Evolutionary conservation across 768 basidiomycete genomes (phyloP).

Genomic region (Dacryopinax spathularia): DNA sequence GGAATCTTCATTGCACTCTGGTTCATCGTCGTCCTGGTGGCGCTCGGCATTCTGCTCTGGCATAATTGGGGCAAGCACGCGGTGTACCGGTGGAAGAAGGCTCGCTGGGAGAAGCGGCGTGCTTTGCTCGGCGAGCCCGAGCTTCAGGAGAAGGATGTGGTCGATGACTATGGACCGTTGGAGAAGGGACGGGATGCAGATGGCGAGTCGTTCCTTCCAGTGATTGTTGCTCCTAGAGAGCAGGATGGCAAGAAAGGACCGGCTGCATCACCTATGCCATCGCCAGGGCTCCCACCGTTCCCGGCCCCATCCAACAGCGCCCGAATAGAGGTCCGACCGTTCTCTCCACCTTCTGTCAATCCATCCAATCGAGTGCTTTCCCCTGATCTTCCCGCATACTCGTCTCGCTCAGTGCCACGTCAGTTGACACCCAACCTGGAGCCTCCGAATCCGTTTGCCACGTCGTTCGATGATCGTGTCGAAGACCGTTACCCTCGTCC

Average conservation of each 20-base stretch:
- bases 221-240: slow-evolving; percentile 11
- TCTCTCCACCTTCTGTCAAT: slow-evolving; percentile 13
- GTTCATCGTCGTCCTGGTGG: slow-evolving; percentile 73
- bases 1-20: slow-evolving; percentile 69
- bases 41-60: slow-evolving; percentile 22
- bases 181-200: background rate
- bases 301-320: slow-evolving; percentile 17
- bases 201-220: slow-evolving; percentile 12
- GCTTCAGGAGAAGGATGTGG: background rate
- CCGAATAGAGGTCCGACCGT: slow-evolving; percentile 6
- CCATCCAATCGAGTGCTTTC: slow-evolving; percentile 30
- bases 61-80: slow-evolving; percentile 15
- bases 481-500: background rate
- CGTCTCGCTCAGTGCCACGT: slow-evolving; percentile 31
- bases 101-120: background rate
- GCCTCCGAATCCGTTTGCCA: slow-evolving; percentile 44
- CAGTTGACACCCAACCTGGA: slow-evolving; percentile 22
- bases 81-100: background rate
- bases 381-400: slow-evolving; percentile 20
- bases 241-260: background rate
- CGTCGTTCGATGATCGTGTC: slow-evolving; percentile 54
- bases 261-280: background rate
- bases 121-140: background rate
- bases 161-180: background rate
- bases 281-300: slow-evolving; percentile 18